phyloP scores from a whole-genome alignment of 1,284 basidiomycete species.

The Lignosus rhinocerotis region DNA sequence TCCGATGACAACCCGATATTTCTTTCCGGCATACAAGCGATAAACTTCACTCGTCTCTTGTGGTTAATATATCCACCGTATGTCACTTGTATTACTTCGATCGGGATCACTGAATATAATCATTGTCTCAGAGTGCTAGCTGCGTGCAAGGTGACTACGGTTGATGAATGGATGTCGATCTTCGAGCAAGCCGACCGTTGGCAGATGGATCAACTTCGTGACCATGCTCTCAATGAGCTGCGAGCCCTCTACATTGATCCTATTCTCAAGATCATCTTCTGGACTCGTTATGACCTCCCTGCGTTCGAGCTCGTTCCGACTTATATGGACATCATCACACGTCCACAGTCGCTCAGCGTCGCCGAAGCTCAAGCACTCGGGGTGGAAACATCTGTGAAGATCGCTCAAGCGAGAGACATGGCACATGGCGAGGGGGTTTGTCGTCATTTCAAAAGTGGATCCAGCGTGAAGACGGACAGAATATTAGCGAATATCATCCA shows the following conservation, averaged over 20 bases:
- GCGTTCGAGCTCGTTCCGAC: constrained; percentile 13
- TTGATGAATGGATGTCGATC: constrained; percentile 23
- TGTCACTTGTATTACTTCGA: not conserved
- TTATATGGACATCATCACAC: constrained; percentile 16
- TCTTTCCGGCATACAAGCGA: constrained; percentile 12
- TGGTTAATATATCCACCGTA: constrained; percentile 24
- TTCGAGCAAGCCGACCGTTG: constrained; percentile 23
- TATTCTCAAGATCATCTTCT: constrained; percentile 17
- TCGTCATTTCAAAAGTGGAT: constrained; percentile 1
- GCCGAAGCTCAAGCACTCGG: constrained; percentile 14
- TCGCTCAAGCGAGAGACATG: constrained; percentile 13
- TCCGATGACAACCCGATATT: constrained; percentile 19
- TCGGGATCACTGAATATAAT: not conserved
- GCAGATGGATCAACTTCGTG: constrained; percentile 22
- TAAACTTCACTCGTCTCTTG: constrained; percentile 19
- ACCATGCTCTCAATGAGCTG: constrained; percentile 10
- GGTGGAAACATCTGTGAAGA: constrained; percentile 10
- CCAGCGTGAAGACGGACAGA: not conserved
- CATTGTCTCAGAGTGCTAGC: constrained; percentile 8
- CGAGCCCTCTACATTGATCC: constrained; percentile 15
- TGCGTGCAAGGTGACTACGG: constrained; percentile 13
- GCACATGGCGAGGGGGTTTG: constrained; percentile 10
- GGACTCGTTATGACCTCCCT: constrained; percentile 18
- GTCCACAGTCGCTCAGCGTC: constrained; percentile 12
- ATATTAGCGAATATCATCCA: constrained; percentile 3